Evolutionary conservation across 306 rosid species (phyloP), one percentile per base, ranked within the genome.

Genomic region (Hippophae tibetana): DNA sequence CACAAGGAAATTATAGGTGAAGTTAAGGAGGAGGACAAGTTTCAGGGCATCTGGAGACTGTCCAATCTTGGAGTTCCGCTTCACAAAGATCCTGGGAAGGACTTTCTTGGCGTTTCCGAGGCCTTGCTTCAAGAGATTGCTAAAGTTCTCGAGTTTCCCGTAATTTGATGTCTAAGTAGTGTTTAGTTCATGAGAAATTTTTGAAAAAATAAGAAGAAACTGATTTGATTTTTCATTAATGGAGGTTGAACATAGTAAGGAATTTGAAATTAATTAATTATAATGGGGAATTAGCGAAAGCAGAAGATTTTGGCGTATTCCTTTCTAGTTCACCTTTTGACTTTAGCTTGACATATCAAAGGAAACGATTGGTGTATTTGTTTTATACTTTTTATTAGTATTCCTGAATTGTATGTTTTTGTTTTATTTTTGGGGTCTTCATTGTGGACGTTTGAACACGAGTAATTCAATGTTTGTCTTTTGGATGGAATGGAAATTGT

Each of bases 71-170:
- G 69, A 5, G 90, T 92, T 54, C 78, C 88, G 45, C 70, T 87
- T 13, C 61, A 70, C 60, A 73, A 74, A 7, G 96, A 92, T 57
- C 99, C 96, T 9, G 96, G 96, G 7, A 88, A 92, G 75, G 99
- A 92, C 63, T 84, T 64, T 74, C 74, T 73, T 51, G 69, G 78
- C 41, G 54, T 92, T 58, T 88, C 99, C 13, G 88, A 84, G 50
- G 86, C 64, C 13, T 70, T 92, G 72, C 84, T 92, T 0, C 75
- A 83, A 41, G 73, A 69, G 60, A 85, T 92, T 52, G 96, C 99
- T 53, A 80, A 80, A 70, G 81, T n/a, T n/a, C n/a, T n/a, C n/a
- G n/a, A n/a, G n/a, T n/a, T n/a, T n/a, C n/a, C n/a, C n/a, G n/a
- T n/a, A n/a, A n/a, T n/a, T 64, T 38, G 5, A 27, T 9, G 23